phyloP scores from a whole-genome alignment of 441 rosid genomes.

The Cnidoscolus chayamansa region DNA sequence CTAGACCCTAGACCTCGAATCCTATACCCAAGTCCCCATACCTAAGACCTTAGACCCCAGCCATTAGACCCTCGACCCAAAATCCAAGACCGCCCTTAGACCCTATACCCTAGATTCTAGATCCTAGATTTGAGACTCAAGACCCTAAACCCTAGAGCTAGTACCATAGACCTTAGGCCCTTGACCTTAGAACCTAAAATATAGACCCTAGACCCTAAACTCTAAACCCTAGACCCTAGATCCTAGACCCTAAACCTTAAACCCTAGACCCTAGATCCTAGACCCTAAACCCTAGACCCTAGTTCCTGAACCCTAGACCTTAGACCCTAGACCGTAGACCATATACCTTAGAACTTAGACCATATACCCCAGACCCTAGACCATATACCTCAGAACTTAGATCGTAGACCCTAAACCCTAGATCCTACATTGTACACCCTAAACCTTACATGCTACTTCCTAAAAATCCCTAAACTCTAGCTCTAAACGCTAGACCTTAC shows the following conservation, averaged over 20 bases:
- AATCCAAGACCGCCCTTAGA: neutral
- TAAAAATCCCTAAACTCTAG: neutral
- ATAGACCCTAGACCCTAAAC: too few species aligned
- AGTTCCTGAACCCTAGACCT: too few species aligned
- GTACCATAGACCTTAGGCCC: neutral
- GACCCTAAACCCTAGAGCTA: too few species aligned
- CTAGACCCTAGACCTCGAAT: neutral
- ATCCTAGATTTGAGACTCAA: neutral
- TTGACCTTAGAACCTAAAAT: too few species aligned
- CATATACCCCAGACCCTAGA: neutral
- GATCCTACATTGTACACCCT: neutral
- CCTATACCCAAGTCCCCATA: slow-evolving; percentile 1
- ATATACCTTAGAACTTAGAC: neutral
- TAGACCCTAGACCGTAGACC: neutral
- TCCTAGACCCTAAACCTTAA: too few species aligned
- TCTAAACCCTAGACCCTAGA: too few species aligned
- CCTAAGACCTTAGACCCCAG: slow-evolving; percentile 3
- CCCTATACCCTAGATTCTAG: slow-evolving; percentile 4
- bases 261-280: too few species aligned
- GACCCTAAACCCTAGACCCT: too few species aligned
- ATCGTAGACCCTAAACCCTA: neutral
- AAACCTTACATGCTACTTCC: neutral
- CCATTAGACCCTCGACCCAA: too few species aligned
- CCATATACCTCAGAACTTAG: too few species aligned
- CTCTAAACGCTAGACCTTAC: neutral